These are phyloP conservation scores for Tremella yokohamensis DNA, from an alignment of 768 basidiomycete species.

Conservation along the genomic window DNA sequence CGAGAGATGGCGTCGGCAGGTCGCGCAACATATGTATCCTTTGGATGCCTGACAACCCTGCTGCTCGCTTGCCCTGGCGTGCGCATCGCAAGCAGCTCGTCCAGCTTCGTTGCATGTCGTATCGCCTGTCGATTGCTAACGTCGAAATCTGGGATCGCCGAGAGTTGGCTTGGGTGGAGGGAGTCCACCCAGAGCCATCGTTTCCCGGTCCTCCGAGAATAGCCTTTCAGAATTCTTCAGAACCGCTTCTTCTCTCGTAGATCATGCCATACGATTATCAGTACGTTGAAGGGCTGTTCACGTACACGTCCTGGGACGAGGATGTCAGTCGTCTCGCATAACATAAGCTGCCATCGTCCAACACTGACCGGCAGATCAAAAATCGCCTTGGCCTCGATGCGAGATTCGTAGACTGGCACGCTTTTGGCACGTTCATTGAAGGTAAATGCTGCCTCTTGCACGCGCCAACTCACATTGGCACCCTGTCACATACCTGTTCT, in stretches of 20 bases:
- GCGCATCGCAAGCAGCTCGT: not conserved
- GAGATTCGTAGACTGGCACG: not conserved
- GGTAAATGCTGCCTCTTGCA: not conserved
- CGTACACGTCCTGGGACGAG: not conserved
- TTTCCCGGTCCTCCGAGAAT: no score
- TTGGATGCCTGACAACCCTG: not conserved
- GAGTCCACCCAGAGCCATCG: no score
- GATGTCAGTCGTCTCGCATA: not conserved
- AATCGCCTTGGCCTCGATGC: not conserved
- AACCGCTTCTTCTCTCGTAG: no score
- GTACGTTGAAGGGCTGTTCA: conserved; percentile 1
- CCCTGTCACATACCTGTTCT: no score
- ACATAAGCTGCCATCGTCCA: not conserved
- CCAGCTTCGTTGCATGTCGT: not conserved
- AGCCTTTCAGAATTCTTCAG: no score
- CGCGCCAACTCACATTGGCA: not conserved
- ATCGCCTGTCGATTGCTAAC: not conserved
- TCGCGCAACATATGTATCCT: conserved; percentile 23
- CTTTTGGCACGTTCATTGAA: not conserved
- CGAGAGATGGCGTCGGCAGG: conserved; percentile 17
- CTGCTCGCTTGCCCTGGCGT: not conserved
- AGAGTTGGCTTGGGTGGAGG: no score
- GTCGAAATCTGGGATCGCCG: not conserved
- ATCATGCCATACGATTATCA: not conserved
- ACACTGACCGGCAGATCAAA: not conserved